Evolutionary conservation across 2,329 filamentous ascomycete genomes (phyloP).

Genomic region (Neoascochyta sp.): DNA sequence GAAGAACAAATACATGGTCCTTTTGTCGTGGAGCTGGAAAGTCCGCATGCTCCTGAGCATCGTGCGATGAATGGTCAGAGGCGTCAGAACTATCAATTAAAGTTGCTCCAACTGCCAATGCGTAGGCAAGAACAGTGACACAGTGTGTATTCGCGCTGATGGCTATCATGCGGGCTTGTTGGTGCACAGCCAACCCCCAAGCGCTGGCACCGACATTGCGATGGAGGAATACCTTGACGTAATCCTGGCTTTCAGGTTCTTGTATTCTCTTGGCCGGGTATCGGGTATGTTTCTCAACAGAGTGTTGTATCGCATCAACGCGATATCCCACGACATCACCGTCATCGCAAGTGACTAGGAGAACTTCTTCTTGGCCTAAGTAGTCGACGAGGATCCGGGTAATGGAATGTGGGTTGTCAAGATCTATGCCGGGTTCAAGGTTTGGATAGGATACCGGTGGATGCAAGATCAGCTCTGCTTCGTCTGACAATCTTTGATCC

Average conservation of each 20-base stretch:
- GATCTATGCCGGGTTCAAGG: conserved; percentile 31
- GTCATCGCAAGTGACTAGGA: conserved; percentile 57
- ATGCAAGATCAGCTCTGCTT: conserved; percentile 39
- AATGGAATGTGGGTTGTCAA: conserved; percentile 41
- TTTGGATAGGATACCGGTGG: conserved; percentile 36
- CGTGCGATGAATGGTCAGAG: conserved; percentile 1
- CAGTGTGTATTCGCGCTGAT: conserved; percentile 70
- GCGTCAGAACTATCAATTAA: conserved; percentile 1
- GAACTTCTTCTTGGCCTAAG: conserved; percentile 46
- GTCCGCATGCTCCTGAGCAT: conserved; percentile 11
- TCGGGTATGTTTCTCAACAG: conserved; percentile 16
- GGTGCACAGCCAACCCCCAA: conserved; percentile 85
- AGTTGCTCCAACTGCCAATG: conserved; percentile 36
- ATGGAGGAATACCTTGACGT: conserved; percentile 60
- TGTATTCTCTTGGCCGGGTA: too few species aligned
- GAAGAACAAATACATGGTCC: conserved; percentile 21
- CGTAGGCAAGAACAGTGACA: conserved; percentile 59
- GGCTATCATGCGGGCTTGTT: conserved; percentile 76
- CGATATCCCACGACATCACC: conserved; percentile 48
- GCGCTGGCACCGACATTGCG: conserved; percentile 74
- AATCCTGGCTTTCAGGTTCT: conserved; percentile 40
- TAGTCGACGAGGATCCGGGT: conserved; percentile 45
- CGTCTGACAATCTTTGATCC: conserved; percentile 35
- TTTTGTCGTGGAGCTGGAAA: conserved; percentile 25
- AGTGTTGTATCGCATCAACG: conserved; percentile 26